phyloP scores from a whole-genome alignment of 805 yeast genomes.

The Sungouiella blattae region DNA sequence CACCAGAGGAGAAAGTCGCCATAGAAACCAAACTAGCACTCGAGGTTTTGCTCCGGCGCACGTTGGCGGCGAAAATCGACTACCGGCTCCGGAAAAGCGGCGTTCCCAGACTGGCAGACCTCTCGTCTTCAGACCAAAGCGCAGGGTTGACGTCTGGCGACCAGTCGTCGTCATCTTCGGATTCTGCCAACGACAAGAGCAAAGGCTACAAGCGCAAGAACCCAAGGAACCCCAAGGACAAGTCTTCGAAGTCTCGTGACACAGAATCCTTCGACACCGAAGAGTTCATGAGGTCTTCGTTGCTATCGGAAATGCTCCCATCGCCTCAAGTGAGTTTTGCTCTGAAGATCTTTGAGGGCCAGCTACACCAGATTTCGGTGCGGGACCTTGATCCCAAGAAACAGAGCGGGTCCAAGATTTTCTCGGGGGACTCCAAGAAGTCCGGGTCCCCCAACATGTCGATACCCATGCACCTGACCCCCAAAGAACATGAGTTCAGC shows the following conservation, averaged over 20 bases:
- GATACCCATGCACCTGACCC: too few relatives aligned
- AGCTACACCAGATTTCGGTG: background rate
- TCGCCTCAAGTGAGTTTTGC: constrained; percentile 31
- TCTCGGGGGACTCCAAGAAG: background rate
- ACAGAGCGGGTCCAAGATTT: background rate
- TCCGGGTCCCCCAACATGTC: background rate
- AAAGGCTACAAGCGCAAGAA: too few relatives aligned
- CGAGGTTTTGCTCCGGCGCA: constrained; percentile 37
- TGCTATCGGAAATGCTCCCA: constrained; percentile 32
- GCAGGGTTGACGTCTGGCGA: background rate
- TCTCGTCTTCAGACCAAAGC: background rate
- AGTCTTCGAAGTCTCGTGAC: background rate
- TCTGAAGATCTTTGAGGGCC: background rate
- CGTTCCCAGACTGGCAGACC: background rate
- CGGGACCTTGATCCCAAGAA: background rate
- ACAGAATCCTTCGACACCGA: constrained; percentile 25
- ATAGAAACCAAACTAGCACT: constrained; percentile 30
- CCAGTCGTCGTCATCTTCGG: background rate
- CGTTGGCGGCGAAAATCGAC: constrained; percentile 39
- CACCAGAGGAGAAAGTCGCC: constrained; percentile 22
- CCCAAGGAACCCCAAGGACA: background rate
- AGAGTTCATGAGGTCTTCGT: constrained; percentile 28
- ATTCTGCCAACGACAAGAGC: background rate
- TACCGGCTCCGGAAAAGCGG: constrained; percentile 23
- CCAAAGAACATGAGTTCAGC: too few relatives aligned